phyloP scores from a whole-genome alignment of 2,329 filamentous ascomycete genomes.

The Aureobasidium mangrovei region DNA sequence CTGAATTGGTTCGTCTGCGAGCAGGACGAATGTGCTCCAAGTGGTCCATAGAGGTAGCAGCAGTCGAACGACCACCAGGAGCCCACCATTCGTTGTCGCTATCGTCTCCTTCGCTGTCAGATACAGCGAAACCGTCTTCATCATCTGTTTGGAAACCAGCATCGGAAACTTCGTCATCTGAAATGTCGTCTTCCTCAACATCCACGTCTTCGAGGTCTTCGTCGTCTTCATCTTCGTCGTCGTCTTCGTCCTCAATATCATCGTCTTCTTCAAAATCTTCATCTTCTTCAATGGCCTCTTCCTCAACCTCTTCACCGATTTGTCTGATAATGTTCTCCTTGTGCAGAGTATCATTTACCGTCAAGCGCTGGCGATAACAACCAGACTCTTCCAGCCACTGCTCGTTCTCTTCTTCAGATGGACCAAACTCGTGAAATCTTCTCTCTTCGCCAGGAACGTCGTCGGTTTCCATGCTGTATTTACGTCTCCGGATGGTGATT shows the following conservation, averaged over 20 bases:
- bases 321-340: conserved; percentile 86
- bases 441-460: conserved; percentile 46
- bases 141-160: conserved; percentile 77
- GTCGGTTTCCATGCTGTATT: conserved; percentile 31
- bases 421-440: conserved; percentile 84
- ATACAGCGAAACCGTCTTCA: conserved; percentile 60
- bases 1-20: conserved; percentile 38
- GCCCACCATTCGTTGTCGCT: conserved; percentile 62
- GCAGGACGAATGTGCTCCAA: conserved; percentile 39
- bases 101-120: conserved; percentile 58
- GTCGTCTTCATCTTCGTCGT: conserved; percentile 46
- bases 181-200: conserved; percentile 38
- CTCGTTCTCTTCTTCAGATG: conserved; percentile 69
- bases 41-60: conserved; percentile 47
- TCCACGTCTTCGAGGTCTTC: conserved; percentile 32
- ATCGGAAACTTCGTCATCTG: conserved; percentile 38
- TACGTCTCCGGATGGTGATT: conserved; percentile 26
- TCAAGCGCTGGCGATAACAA: conserved; percentile 61
- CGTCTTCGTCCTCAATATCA: conserved; percentile 52
- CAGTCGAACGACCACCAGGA: conserved; percentile 44
- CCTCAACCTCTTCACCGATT: conserved; percentile 80
- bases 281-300: conserved; percentile 69
- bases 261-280: conserved; percentile 42
- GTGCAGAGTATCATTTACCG: conserved; percentile 77
- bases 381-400: conserved; percentile 78